Percentiles rank a stretch among this genome's conserved stretches.
phyloP scores from a whole-genome alignment of 2,329 filamentous ascomycete genomes.

The Phialemoniopsis sp. region DNA sequence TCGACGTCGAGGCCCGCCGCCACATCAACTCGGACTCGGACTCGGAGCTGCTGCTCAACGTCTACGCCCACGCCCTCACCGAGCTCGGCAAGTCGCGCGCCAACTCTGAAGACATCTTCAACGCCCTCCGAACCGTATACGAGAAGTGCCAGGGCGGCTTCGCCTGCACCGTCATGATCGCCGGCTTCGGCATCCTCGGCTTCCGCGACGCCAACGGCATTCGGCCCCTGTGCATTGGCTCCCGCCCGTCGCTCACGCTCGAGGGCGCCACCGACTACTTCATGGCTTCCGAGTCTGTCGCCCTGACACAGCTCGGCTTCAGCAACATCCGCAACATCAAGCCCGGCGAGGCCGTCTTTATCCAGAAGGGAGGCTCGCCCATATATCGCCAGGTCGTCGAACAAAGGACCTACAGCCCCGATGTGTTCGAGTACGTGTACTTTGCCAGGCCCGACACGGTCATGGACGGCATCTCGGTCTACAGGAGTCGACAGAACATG shows the following conservation, averaged over 20 bases:
- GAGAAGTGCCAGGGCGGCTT: conserved; percentile 71
- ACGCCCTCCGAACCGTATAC: conserved; percentile 69
- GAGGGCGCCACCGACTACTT: conserved; percentile 75
- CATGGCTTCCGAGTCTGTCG: conserved; percentile 86
- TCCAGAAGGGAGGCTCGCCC: conserved; percentile 71
- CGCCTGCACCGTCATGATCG: conserved; percentile 82
- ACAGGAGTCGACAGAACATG: conserved; percentile 83
- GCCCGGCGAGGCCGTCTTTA: conserved; percentile 61
- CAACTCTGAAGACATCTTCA: conserved; percentile 77
- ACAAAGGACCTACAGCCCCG: conserved; percentile 69
- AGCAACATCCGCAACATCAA: conserved; percentile 70
- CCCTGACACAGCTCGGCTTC: conserved; percentile 78
- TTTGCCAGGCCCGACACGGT: conserved; percentile 77
- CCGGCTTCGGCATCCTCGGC: conserved; percentile 73
- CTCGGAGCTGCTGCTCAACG: conserved; percentile 82
- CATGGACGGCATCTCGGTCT: conserved; percentile 85
- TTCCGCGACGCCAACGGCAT: conserved; percentile 81
- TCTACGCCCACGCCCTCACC: conserved; percentile 80
- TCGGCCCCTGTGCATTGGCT: conserved; percentile 76
- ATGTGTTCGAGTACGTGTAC: conserved; percentile 87
- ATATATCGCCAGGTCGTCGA: conserved; percentile 72
- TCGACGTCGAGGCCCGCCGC: conserved; percentile 75
- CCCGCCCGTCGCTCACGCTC: conserved; percentile 60
- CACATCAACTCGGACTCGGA: conserved; percentile 91
- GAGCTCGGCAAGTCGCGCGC: conserved; percentile 82